These are phyloP conservation scores for Wolfiporia cocos DNA, from an alignment of 1,284 basidiomycete species.

Conservation along the genomic window DNA sequence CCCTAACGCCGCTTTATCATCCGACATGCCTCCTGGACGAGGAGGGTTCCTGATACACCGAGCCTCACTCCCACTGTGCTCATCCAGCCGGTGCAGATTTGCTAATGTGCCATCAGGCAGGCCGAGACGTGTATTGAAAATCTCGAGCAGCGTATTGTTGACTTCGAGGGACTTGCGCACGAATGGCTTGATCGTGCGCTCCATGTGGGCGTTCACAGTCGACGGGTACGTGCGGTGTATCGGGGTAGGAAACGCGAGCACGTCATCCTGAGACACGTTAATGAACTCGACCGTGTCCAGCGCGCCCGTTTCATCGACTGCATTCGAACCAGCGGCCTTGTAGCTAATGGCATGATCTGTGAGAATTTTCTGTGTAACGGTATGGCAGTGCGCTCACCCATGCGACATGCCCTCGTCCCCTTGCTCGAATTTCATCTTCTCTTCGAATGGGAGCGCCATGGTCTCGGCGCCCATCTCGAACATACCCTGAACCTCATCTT, in stretches of 20 bases:
- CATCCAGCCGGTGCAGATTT: slow-evolving; percentile 22
- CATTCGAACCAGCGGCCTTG: slow-evolving; percentile 28
- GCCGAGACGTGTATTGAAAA: slow-evolving; percentile 22
- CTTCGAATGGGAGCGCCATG: slow-evolving; percentile 29
- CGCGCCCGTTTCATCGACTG: slow-evolving; percentile 28
- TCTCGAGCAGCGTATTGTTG: slow-evolving; percentile 25
- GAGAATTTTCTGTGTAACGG: neutral
- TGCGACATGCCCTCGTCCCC: slow-evolving; percentile 30
- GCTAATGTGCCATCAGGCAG: slow-evolving; percentile 22
- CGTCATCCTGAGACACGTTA: slow-evolving; percentile 28
- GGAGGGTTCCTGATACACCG: slow-evolving; percentile 30
- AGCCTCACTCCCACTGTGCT: slow-evolving; percentile 33
- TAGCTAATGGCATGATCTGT: slow-evolving; percentile 16
- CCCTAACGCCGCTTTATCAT: slow-evolving; percentile 24
- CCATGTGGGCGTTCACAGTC: slow-evolving; percentile 28
- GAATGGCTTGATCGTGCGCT: slow-evolving; percentile 26
- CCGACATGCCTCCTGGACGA: slow-evolving; percentile 13
- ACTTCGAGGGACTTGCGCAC: slow-evolving; percentile 28
- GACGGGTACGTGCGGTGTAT: slow-evolving; percentile 28
- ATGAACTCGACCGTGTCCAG: slow-evolving; percentile 29
- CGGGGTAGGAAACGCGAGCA: slow-evolving; percentile 23
- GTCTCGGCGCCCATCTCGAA: slow-evolving; percentile 32
- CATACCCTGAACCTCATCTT: slow-evolving; percentile 27
- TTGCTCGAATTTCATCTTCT: slow-evolving; percentile 33
- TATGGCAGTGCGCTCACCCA: slow-evolving; percentile 19